Base-by-base conservation (phyloP, 75 land plant genomes). In the Pinus tabuliformis region DNA sequence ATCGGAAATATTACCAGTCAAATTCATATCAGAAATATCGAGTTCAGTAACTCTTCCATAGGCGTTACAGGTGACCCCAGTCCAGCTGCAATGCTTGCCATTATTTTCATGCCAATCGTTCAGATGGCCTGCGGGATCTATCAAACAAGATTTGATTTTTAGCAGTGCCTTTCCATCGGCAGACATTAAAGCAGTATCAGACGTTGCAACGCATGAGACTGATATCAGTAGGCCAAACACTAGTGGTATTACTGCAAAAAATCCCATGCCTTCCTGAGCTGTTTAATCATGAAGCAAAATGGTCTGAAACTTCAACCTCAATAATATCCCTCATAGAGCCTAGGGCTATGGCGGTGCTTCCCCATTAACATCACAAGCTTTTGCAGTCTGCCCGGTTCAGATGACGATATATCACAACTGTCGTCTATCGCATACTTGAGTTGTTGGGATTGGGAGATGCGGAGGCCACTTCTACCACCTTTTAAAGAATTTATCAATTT, bases 21-120 rank as follows among this genome's bases (percentile, higher is more conserved):
- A 83, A 80, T 91, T 95, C 91, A 82, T 87, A 81, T 68, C 33
- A 49, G 93, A 87, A 52, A 95, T 81, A 71, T 91, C 85, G 6
- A 93, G 81, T 72, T 65, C 71, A 18, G 85, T 85, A n/a, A 92
- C 89, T 21, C 28, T 21, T 13, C 90, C 86, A 26, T 49, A n/a
- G 3, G 81, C n/a, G 76, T 77, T 79, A 84, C 96, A 93, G 11
- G 15, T 28, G 0, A 93, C 81, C 3, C 96, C 96, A 18, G 84
- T 82, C 96, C 96, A 93, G 58, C 72, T 82, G 79, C 96, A 93
- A 33, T 92, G 91, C 64, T 61, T 61, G 36, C 62, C 33, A 13
- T 57, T 22, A 12, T 20, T 20, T 8, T 13, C 56, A 3, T 75
- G 76, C 98, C 98, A 95, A 56, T 88, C 86, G 13, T 64, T 30